Conservation (phyloP, 495 filamentous ascomycete genomes). For the Penicillium antarcticum region DNA sequence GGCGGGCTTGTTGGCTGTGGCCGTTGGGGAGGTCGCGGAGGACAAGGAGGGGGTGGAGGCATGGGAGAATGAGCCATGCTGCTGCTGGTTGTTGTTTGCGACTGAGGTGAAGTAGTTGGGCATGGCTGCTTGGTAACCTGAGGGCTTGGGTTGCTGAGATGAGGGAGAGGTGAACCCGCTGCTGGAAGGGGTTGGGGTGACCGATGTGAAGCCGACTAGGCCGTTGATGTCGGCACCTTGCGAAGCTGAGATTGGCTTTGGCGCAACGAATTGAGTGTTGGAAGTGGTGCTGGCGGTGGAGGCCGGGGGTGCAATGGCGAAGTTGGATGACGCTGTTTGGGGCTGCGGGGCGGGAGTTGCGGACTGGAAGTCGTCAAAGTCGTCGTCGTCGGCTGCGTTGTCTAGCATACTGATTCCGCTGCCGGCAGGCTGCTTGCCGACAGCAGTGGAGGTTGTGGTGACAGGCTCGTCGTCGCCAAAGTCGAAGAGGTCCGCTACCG, state of each 20-base stretch:
- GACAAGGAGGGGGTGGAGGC: conserved; percentile 32
- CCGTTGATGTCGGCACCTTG: conserved; percentile 76
- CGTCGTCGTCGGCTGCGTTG: conserved; percentile 71
- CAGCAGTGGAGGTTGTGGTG: conserved; percentile 44
- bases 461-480: conserved; percentile 72
- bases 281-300: conserved; percentile 64
- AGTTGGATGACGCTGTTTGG: conserved; percentile 40
- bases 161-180: conserved; percentile 47
- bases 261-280: conserved; percentile 70
- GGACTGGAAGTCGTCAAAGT: conserved; percentile 98
- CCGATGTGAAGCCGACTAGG: conserved; percentile 75
- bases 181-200: conserved; percentile 63
- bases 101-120: conserved; percentile 97
- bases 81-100: conserved; percentile 28
- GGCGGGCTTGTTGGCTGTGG: conserved; percentile 39
- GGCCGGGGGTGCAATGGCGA: conserved; percentile 48
- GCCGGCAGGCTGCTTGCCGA: conserved; percentile 46
- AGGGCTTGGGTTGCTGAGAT: conserved; percentile 52
- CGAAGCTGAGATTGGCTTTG: conserved; percentile 76
- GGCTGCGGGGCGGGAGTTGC: conserved; percentile 57
- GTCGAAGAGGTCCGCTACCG: conserved; percentile 69
- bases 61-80: conserved; percentile 24
- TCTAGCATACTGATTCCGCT: conserved; percentile 56
- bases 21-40: conserved; percentile 34
- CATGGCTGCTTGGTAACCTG: conserved; percentile 68